These are phyloP conservation scores for Rhizoclosmatium globosum DNA, from an alignment of 192 early-diverging fungal species.

Conservation along the genomic window DNA sequence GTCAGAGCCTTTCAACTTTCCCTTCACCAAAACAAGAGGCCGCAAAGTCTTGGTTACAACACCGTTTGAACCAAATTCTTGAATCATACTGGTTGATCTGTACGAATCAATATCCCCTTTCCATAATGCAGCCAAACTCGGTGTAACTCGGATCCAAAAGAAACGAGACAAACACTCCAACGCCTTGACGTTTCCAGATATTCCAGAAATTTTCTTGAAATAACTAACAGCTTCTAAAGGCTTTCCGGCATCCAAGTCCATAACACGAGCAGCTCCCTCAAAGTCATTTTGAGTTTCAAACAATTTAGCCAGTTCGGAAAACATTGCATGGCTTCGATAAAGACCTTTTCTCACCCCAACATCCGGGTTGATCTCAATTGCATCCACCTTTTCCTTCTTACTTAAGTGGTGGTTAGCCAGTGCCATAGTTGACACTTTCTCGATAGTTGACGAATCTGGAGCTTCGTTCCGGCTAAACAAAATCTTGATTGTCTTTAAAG, in stretches of 20 bases:
- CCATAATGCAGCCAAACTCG: constrained; percentile 9
- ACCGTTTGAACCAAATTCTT: not conserved
- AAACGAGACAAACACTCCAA: not conserved
- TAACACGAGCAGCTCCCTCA: not conserved
- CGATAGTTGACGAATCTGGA: not conserved
- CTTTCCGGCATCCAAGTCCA: constrained; percentile 16
- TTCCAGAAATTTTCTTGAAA: constrained; percentile 7
- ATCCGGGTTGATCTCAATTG: constrained; percentile 23
- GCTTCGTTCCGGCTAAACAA: not conserved
- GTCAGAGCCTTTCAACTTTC: not conserved
- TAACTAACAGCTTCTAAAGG: constrained; percentile 7
- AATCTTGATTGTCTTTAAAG: not conserved
- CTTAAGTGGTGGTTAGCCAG: constrained; percentile 6
- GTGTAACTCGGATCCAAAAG: constrained; percentile 26
- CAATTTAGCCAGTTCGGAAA: constrained; percentile 1
- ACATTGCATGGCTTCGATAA: constrained; percentile 23
- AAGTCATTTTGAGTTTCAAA: not conserved
- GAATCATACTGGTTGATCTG: not conserved
- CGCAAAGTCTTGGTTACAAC: not conserved
- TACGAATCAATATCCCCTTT: not conserved
- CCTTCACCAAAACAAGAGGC: not conserved
- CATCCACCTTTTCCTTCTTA: constrained; percentile 12
- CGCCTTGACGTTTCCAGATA: not conserved
- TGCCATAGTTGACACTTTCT: constrained; percentile 8
- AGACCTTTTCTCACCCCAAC: constrained; percentile 6